Conservation (phyloP, 2,329 filamentous ascomycete genomes). For the Chrysoporthe austroafricana region DNA sequence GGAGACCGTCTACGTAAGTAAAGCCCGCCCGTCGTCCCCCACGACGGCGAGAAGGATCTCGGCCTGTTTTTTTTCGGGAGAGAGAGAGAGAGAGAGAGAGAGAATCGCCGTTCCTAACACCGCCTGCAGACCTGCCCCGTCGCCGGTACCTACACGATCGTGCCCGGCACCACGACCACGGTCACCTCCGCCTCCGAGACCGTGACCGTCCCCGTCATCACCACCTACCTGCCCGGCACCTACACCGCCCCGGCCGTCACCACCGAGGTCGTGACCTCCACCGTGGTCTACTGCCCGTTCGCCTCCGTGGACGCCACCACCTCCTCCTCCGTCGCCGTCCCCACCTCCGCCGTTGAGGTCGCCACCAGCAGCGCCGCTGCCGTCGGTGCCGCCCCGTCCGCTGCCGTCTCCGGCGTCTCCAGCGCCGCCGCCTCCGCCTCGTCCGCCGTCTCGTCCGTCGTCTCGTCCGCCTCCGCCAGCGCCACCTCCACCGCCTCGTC, state of each 20-base stretch:
- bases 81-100: too few species aligned
- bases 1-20: constrained; percentile 64
- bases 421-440: constrained; percentile 65
- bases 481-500: constrained; percentile 29
- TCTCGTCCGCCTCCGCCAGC: constrained; percentile 34
- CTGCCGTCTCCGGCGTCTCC: constrained; percentile 77
- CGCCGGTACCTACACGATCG: constrained; percentile 77
- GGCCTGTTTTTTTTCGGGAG: too few species aligned
- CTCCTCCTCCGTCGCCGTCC: constrained; percentile 30
- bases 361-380: constrained; percentile 29
- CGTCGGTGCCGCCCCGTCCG: constrained; percentile 41
- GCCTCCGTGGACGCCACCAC: constrained; percentile 45
- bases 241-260: constrained; percentile 71
- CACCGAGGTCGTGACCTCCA: constrained; percentile 70
- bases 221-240: constrained; percentile 68
- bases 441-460: constrained; percentile 33
- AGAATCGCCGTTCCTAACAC: background rate
- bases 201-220: constrained; percentile 68
- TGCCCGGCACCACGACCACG: constrained; percentile 63
- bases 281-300: constrained; percentile 74
- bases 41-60: too few species aligned
- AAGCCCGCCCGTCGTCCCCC: background rate
- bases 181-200: constrained; percentile 55
- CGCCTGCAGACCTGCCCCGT: constrained; percentile 60
- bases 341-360: constrained; percentile 41